Percentiles rank a stretch among this genome's conserved stretches.
Conservation (phyloP, 495 filamentous ascomycete species). For the Glutinoglossum americanum region DNA sequence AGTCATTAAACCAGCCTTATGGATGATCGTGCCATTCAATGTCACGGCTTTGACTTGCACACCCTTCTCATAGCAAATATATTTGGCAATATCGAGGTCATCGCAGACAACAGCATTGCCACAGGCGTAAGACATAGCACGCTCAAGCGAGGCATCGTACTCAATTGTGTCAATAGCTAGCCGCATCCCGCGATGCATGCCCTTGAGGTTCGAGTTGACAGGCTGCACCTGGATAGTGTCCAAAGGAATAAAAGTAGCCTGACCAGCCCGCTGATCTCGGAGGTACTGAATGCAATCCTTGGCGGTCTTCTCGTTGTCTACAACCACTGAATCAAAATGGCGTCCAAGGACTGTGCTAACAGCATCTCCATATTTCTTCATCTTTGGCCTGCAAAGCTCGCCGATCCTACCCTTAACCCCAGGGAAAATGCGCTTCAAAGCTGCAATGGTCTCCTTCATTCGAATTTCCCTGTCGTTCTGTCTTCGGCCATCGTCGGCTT, state of each 20-base stretch:
- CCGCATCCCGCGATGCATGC: conserved; percentile 63
- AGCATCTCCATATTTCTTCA: conserved; percentile 86
- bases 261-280: conserved; percentile 64
- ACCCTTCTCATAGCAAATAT: conserved; percentile 66
- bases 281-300: conserved; percentile 89
- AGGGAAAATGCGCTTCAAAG: conserved; percentile 76
- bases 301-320: conserved; percentile 89
- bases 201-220: conserved; percentile 73
- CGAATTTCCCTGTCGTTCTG: conserved; percentile 62
- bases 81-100: conserved; percentile 59
- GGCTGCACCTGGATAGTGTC: conserved; percentile 91
- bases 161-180: conserved; percentile 92
- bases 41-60: conserved; percentile 89
- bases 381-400: conserved; percentile 84
- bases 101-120: conserved; percentile 94
- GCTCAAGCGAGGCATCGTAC: conserved; percentile 67
- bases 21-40: conserved; percentile 77
- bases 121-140: conserved; percentile 85
- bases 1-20: conserved; percentile 95
- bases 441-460: conserved; percentile 55
- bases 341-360: conserved; percentile 82
- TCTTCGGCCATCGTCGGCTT: conserved; percentile 62
- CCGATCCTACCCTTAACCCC: conserved; percentile 79
- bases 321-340: conserved; percentile 82
- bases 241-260: conserved; percentile 80